These are phyloP conservation scores for Phialemonium atrogriseum DNA, from an alignment of 2,329 filamentous ascomycete species.

Conservation along the genomic window DNA sequence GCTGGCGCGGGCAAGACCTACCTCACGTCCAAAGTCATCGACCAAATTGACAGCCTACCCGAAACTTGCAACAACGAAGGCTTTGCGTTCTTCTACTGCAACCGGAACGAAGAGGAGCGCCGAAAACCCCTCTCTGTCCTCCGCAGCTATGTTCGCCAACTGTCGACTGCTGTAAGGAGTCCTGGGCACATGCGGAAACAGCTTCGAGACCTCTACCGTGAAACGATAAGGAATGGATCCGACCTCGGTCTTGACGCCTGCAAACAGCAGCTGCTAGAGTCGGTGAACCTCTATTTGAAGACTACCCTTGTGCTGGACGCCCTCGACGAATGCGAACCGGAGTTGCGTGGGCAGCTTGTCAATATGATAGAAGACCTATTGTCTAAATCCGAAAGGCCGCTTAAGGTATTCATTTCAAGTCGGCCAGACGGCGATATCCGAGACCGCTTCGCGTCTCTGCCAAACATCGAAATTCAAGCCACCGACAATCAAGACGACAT, in stretches of 20 bases:
- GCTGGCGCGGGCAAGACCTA: conserved; percentile 12
- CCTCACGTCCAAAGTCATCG: conserved; percentile 10
- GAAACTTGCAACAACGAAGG: conserved; percentile 4
- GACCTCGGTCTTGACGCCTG: conserved; percentile 9
- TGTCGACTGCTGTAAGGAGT: conserved; percentile 13
- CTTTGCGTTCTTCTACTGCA: conserved; percentile 27
- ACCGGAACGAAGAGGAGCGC: conserved; percentile 17
- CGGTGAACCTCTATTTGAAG: conserved; percentile 17
- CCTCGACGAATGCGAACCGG: conserved; percentile 24
- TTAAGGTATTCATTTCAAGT: conserved; percentile 26
- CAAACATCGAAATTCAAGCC: conserved; percentile 17
- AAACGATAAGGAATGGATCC: conserved; percentile 1
- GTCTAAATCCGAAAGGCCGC: conserved; percentile 10
- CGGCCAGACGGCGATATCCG: conserved; percentile 20
- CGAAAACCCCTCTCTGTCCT: conserved; percentile 20
- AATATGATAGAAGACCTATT: conserved; percentile 16
- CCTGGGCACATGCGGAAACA: conserved; percentile 3
- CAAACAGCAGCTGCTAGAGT: conserved; percentile 13
- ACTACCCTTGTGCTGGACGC: conserved; percentile 26
- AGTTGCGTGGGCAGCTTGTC: conserved; percentile 16
- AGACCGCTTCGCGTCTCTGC: conserved; percentile 8
- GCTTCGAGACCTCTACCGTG: conserved; percentile 4
- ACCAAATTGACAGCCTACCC: conserved; percentile 4
- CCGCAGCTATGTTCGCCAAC: conserved; percentile 19
- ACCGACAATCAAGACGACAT: conserved; percentile 21